Percentiles rank a stretch among this genome's conserved stretches.
phyloP scores from a whole-genome alignment of 2,329 filamentous ascomycete genomes.

The Colletotrichum viniferum region DNA sequence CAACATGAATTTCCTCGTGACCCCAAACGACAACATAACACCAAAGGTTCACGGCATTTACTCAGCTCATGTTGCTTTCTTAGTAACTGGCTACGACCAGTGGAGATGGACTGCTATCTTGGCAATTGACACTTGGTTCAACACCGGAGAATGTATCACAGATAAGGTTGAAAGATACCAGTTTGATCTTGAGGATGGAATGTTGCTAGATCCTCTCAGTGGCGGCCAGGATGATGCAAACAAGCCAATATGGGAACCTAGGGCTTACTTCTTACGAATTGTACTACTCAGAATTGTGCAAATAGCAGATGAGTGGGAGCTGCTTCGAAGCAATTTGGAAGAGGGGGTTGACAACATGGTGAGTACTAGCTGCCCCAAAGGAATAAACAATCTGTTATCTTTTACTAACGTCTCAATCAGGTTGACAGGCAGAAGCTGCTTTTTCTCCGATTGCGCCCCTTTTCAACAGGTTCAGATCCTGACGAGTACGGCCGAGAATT shows the following conservation, averaged over 20 bases:
- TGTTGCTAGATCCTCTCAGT: not conserved
- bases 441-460: not conserved
- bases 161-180: not conserved
- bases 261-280: not conserved
- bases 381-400: no score
- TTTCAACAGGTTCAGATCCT: not conserved
- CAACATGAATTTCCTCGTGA: not conserved
- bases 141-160: not conserved
- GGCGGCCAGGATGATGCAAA: not conserved
- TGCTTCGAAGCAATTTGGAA: not conserved
- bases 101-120: not conserved
- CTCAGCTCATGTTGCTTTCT: not conserved
- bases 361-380: no score
- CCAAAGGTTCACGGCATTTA: not conserved
- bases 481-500: not conserved
- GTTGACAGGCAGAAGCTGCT: no score
- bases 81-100: not conserved
- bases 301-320: not conserved
- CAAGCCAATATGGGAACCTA: not conserved
- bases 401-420: no score
- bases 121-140: not conserved
- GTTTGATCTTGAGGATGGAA: not conserved
- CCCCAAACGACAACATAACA: no score
- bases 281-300: not conserved
- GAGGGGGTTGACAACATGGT: not conserved